Conservation (phyloP, 2,329 filamentous ascomycete species). For the Diaporthe citriasiana region DNA sequence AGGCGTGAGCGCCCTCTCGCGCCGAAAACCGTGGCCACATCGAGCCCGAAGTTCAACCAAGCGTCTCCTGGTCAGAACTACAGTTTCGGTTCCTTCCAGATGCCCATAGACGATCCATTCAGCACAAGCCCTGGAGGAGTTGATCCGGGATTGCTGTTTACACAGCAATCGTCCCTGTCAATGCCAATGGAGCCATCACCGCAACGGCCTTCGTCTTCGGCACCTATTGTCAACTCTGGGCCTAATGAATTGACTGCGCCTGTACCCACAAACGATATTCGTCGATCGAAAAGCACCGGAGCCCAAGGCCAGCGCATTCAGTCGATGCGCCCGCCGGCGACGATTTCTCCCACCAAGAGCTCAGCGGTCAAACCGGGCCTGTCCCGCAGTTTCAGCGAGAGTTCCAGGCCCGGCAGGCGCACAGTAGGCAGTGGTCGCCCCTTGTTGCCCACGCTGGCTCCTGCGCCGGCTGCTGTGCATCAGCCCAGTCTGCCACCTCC, state of each 20-base stretch:
- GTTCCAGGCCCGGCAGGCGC: conserved; percentile 58
- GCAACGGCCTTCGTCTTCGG: conserved; percentile 42
- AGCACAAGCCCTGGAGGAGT: conserved; percentile 64
- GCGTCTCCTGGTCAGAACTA: conserved; percentile 45
- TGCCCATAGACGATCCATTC: conserved; percentile 66
- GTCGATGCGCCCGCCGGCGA: conserved; percentile 56
- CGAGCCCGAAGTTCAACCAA: conserved; percentile 51
- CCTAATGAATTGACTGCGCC: conserved; percentile 49
- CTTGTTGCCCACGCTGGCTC: conserved; percentile 62
- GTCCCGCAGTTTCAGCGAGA: conserved; percentile 69
- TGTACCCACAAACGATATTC: conserved; percentile 53
- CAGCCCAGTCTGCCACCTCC: conserved; percentile 34
- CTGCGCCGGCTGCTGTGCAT: conserved; percentile 55
- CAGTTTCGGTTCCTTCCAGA: conserved; percentile 58
- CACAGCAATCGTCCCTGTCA: conserved; percentile 58
- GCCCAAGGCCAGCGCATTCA: conserved; percentile 59
- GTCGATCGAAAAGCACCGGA: conserved; percentile 62
- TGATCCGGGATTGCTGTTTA: conserved; percentile 72
- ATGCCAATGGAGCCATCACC: conserved; percentile 36
- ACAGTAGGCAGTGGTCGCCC: conserved; percentile 52
- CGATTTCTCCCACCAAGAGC: conserved; percentile 65
- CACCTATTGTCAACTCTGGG: conserved; percentile 44
- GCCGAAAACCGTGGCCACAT: conserved; percentile 61
- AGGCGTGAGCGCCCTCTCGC: conserved; percentile 63
- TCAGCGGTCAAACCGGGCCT: conserved; percentile 62